phyloP scores from a whole-genome alignment of 2,329 filamentous ascomycete genomes.

The Trichoderma sp. region DNA sequence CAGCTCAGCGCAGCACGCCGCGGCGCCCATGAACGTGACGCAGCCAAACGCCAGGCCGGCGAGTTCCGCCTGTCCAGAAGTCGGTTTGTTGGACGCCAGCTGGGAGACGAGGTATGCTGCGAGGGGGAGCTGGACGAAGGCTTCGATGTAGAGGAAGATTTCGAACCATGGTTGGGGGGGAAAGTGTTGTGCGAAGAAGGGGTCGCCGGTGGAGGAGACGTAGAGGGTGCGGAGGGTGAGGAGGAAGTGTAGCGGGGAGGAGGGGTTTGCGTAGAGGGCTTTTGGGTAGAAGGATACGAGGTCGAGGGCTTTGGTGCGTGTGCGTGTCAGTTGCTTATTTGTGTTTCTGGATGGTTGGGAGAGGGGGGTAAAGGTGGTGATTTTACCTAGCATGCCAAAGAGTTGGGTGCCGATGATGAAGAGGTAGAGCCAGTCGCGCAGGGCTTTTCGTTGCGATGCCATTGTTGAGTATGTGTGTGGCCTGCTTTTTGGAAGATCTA shows the following conservation, averaged over 20 bases:
- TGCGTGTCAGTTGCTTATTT: not conserved
- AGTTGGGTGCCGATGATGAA: slow-evolving; percentile 41
- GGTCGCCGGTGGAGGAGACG: slow-evolving; percentile 54
- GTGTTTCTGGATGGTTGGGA: not conserved
- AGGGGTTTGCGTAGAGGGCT: slow-evolving; percentile 46
- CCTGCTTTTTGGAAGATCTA: too few species aligned
- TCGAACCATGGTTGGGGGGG: slow-evolving; percentile 52
- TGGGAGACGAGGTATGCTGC: slow-evolving; percentile 50
- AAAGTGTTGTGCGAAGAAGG: slow-evolving; percentile 48
- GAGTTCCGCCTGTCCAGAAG: slow-evolving; percentile 50
- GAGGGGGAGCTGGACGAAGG: slow-evolving; percentile 54
- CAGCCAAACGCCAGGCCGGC: slow-evolving; percentile 55
- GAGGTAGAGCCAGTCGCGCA: slow-evolving; percentile 43
- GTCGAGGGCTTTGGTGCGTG: slow-evolving; percentile 50
- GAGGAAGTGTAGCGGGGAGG: slow-evolving; percentile 53
- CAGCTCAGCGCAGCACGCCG: slow-evolving; percentile 55
- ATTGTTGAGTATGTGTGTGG: not conserved
- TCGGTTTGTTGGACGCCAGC: slow-evolving; percentile 42
- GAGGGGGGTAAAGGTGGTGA: not conserved
- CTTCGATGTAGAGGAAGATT: slow-evolving; percentile 54
- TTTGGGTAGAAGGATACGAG: slow-evolving; percentile 56
- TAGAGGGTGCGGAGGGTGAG: slow-evolving; percentile 51
- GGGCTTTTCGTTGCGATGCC: slow-evolving; percentile 18
- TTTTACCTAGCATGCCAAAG: slow-evolving; percentile 43
- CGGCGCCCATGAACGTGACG: slow-evolving; percentile 55